These are phyloP conservation scores for Annulohypoxylon truncatum DNA, from an alignment of 2,329 filamentous ascomycete species.

Conservation along the genomic window DNA sequence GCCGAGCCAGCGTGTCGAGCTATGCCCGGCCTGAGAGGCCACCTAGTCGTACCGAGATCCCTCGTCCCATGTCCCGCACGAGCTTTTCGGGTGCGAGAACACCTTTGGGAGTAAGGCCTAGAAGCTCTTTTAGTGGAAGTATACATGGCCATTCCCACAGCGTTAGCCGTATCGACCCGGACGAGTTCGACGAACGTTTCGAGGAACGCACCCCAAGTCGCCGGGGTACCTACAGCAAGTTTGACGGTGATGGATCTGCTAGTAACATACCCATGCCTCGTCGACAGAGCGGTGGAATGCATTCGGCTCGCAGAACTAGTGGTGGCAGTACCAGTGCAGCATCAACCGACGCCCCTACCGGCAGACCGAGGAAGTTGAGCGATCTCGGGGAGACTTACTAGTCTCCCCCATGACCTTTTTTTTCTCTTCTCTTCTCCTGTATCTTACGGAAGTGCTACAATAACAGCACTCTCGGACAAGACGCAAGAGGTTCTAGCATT, in stretches of 20 bases:
- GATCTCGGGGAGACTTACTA: constrained; percentile 68
- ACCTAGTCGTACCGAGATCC: constrained; percentile 65
- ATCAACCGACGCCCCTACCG: constrained; percentile 41
- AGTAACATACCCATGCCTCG: constrained; percentile 61
- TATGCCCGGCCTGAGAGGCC: constrained; percentile 61
- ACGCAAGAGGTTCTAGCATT: constrained; percentile 26
- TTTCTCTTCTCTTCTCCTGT: constrained; percentile 43
- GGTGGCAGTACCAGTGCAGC: constrained; percentile 41
- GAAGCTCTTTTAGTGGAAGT: constrained; percentile 76
- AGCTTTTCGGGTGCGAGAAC: constrained; percentile 72
- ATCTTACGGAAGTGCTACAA: constrained; percentile 28
- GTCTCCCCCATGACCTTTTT: constrained; percentile 27
- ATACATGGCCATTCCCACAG: constrained; percentile 69
- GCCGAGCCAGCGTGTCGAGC: constrained; percentile 71
- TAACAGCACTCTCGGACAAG: constrained; percentile 19
- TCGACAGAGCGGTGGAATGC: constrained; percentile 57
- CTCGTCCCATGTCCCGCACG: constrained; percentile 73
- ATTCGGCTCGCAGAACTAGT: constrained; percentile 56
- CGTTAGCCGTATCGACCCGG: constrained; percentile 66
- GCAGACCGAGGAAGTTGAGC: constrained; percentile 56
- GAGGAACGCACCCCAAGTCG: constrained; percentile 67
- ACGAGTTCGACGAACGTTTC: constrained; percentile 56
- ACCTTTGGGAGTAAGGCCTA: constrained; percentile 72
- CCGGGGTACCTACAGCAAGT: constrained; percentile 64
- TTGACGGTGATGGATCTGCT: constrained; percentile 56